phyloP scores from a whole-genome alignment of 78 protist genomes.

The Diacronema lutheri region DNA sequence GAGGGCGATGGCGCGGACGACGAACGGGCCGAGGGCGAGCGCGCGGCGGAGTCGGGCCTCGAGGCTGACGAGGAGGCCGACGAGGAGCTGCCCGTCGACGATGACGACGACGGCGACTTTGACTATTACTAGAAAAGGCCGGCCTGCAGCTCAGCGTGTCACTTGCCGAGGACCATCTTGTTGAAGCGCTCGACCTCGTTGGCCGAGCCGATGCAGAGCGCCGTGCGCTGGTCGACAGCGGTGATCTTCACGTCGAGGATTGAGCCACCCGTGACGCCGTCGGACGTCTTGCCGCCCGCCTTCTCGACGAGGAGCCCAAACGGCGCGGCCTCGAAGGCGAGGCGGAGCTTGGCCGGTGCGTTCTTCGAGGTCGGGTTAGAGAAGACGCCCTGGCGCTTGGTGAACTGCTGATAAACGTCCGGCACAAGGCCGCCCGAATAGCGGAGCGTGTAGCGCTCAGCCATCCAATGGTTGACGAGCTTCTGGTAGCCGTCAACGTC shows the following conservation, averaged over 20 bases:
- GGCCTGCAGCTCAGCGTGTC: no score
- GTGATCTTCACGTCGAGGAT: slow-evolving; percentile 19
- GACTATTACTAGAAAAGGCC: no score
- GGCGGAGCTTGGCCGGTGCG: slow-evolving; percentile 42
- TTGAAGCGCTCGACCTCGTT: slow-evolving; percentile 35
- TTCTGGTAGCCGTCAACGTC: background rate
- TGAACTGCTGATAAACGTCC: slow-evolving; percentile 31
- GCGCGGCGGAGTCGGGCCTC: no score
- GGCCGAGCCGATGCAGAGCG: slow-evolving; percentile 42
- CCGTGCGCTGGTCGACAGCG: slow-evolving; percentile 24
- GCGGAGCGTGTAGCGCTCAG: slow-evolving; percentile 31
- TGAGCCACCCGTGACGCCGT: slow-evolving; percentile 29
- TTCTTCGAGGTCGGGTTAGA: slow-evolving; percentile 30
- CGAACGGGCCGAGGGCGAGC: no score
- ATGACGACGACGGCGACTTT: no score
- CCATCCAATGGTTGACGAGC: slow-evolving; percentile 28
- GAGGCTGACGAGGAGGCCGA: no score
- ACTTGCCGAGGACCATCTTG: slow-evolving; percentile 14
- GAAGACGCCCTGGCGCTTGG: slow-evolving; percentile 35
- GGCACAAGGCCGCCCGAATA: slow-evolving; percentile 38
- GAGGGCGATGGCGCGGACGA: no score
- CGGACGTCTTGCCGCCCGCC: slow-evolving; percentile 40
- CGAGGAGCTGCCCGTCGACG: no score
- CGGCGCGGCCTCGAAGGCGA: slow-evolving; percentile 41
- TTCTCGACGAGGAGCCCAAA: slow-evolving; percentile 28